phyloP scores from a whole-genome alignment of 2,329 filamentous ascomycete species.

The Fusarium sp. region DNA sequence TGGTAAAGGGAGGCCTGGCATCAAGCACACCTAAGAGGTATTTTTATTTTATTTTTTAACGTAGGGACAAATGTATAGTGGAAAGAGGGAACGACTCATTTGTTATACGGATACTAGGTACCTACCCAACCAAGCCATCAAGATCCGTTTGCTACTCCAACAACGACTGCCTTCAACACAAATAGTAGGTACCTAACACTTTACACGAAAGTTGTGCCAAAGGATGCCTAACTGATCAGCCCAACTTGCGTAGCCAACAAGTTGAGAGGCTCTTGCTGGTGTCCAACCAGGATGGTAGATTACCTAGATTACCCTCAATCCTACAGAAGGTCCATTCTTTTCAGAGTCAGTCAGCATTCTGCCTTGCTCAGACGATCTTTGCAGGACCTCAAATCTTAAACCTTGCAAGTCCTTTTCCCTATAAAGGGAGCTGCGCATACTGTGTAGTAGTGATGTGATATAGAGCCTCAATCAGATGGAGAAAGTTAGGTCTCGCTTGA shows the following conservation, averaged over 20 bases:
- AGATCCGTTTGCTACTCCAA: not conserved
- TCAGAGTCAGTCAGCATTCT: not conserved
- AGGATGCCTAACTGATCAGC: slow-evolving; percentile 12
- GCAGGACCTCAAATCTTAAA: not conserved
- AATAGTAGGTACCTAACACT: not conserved
- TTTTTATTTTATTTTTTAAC: no score
- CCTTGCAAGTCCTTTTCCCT: not conserved
- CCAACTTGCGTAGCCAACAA: not conserved
- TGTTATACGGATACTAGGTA: not conserved
- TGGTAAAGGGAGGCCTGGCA: not conserved
- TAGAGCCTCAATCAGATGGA: not conserved
- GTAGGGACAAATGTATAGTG: not conserved
- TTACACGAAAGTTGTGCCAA: not conserved
- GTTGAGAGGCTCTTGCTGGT: not conserved
- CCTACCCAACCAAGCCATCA: not conserved
- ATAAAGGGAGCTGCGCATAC: not conserved
- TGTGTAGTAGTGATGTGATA: not conserved
- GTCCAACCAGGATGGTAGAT: not conserved
- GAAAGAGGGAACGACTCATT: not conserved
- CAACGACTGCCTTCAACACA: not conserved
- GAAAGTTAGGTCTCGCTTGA: not conserved
- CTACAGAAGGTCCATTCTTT: not conserved
- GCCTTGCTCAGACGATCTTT: not conserved
- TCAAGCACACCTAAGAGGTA: not conserved
- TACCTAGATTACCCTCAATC: not conserved